Evolutionary conservation across 2,329 filamentous ascomycete species (phyloP), one percentile per base, ranked within the genome.

Genomic region (Xylariaceae sp.): DNA sequence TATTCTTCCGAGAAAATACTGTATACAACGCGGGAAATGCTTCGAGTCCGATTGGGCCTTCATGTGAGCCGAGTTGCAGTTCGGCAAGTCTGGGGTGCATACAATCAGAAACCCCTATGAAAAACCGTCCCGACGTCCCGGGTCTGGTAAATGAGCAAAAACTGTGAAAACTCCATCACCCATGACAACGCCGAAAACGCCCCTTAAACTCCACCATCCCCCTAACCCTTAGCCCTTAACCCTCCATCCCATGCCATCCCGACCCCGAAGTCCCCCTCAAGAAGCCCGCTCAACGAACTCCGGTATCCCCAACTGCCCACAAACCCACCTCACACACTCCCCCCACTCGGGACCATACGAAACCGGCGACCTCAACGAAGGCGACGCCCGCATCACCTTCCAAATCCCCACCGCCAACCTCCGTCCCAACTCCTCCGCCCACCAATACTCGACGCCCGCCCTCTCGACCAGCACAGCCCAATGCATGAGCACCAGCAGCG

Each of bases 401-500:
- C 67, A 64, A 11, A 70, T 59, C 55, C 71, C 72, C 6, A 58
- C 34, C 1, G 65, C 69, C 9, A 73, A 58, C n/a, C 59, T 53
- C 50, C 34, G 47, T 6, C 69, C 68, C 3, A 69, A 52, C 1
- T 64, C 47, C 9, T 42, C 54, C 4, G 62, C 59, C 68, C 68
- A 72, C 71, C 71, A 74, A 44, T 48, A 60, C 23, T 59, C 51
- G 17, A 52, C 13, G n/a, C 67, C 64, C 7, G 64, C n/a, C 2
- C 56, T 51, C 6, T 71, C 61, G 10, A 76, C 62, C 55, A 75
- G 65, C 15, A 76, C 72, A 1, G 70, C 69, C 73, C 74, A 76
- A 51, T 74, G 72, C 67, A 75, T 67, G 56, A 75, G 61, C 2
- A 76, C 66, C 11, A 76, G 69, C 39, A 76, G 55, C 13, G 73